Evolutionary conservation across 2,329 filamentous ascomycete genomes (phyloP), one percentile per base, ranked within the genome.

Genomic region (Diaporthe velutina): DNA sequence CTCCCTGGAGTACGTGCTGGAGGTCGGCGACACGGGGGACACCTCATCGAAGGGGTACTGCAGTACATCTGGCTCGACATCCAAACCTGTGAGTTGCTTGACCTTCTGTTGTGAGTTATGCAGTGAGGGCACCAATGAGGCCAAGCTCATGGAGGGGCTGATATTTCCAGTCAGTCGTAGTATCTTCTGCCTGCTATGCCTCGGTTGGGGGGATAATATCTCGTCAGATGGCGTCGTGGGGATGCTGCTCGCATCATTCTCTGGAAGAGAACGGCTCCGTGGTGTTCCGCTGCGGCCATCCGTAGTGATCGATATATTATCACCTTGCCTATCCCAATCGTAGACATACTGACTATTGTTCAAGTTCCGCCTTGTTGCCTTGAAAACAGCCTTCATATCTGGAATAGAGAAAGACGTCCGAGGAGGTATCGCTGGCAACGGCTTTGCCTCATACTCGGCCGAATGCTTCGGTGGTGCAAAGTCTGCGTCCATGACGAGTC

Each of bases 81-180:
- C 83, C 38, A 83, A 79, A 1, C 85, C 86, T 7, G 81, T 87
- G 19, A 88, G 80, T 77, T 86, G 84, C 45, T 82, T 81, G 55
- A 86, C 80, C 79, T 87, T 88, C 57, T 80, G 79, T 0, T 82
- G 81, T 0, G 85, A 83, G 55, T 77, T 78, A 64, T 83, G 81
- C 15, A 80, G 73, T 0, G 80, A 79, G 4, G 81, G 71, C 70
- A 38, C 58, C 55, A 72, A 40, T 33, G 76, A 50, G 13, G 70
- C 33, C 35, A 64, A 8, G 54, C 64, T 40, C 61, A 74, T 19
- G 17, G 52, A 35, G 22, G 57, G 75, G 67, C 57, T 76, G 22
- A 28, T 74, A 19, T 71, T 52, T 30, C 78, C 76, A 4, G 75
- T 77, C 15, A 80, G 60, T 3, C 73, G 58, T 15, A 79, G 66